phyloP scores from a whole-genome alignment of 345 rosid species.

The Raphanus raphanistrum region DNA sequence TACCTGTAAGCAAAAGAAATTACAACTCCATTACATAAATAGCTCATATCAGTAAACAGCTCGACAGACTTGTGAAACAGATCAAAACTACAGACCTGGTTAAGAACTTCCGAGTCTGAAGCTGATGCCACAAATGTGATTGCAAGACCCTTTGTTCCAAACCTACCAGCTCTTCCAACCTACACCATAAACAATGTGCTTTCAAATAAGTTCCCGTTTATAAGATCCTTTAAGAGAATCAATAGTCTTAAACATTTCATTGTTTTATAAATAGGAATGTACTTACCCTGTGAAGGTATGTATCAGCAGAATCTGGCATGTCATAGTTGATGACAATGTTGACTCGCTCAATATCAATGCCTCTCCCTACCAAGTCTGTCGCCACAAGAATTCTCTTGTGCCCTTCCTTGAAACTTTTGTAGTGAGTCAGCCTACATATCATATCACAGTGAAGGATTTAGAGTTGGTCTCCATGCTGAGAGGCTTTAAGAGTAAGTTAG shows the following conservation, averaged over 20 bases:
- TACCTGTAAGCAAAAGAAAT: constrained; percentile 44
- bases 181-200: constrained; percentile 22
- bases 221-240: not conserved
- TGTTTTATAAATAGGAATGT: not conserved
- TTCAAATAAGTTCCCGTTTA: not conserved
- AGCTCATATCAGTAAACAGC: not conserved
- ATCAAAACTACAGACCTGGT: constrained; percentile 59
- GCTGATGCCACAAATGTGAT: constrained; percentile 95
- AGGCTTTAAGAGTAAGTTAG: not conserved
- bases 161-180: constrained; percentile 99
- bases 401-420: constrained; percentile 98
- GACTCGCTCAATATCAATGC: constrained; percentile 96
- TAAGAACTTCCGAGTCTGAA: constrained; percentile 86
- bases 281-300: constrained; percentile 87
- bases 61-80: not conserved
- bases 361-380: constrained; percentile 95
- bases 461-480: not conserved
- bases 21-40: not conserved
- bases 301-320: constrained; percentile 99
- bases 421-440: constrained; percentile 78
- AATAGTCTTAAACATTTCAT: not conserved
- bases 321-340: constrained; percentile 98
- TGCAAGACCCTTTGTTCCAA: constrained; percentile 98
- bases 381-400: constrained; percentile 97
- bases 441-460: not conserved